Evolutionary conservation across 1,284 basidiomycete species (phyloP).

Genomic region (Cutaneotrichosporon spelunceum): DNA sequence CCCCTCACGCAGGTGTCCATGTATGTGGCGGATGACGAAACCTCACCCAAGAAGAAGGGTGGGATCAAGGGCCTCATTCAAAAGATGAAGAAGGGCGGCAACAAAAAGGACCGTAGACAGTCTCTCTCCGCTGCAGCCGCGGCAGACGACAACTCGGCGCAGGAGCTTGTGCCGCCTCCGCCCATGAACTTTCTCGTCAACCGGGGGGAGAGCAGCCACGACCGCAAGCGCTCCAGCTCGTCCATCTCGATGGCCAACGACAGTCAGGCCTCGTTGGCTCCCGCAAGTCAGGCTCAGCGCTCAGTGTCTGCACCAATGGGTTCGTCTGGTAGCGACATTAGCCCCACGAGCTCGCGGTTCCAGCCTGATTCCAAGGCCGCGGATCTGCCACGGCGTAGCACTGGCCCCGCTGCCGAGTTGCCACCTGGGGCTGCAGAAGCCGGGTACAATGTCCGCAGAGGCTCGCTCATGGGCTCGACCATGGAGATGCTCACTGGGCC

Average conservation of each 20-base stretch:
- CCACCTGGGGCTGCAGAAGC: conserved; percentile 20
- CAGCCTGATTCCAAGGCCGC: conserved; percentile 12
- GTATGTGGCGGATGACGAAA: conserved; percentile 27
- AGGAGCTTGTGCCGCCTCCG: conserved; percentile 69
- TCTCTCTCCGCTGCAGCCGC: conserved; percentile 57
- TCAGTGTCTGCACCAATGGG: conserved; percentile 46
- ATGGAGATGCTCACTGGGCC: conserved; percentile 35
- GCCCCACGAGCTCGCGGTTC: conserved; percentile 46
- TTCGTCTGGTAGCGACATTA: conserved; percentile 21
- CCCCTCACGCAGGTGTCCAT: conserved; percentile 37
- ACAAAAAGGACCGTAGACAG: conserved; percentile 57
- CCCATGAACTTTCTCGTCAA: conserved; percentile 77
- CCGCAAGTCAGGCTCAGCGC: conserved; percentile 16
- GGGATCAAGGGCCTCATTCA: conserved; percentile 79
- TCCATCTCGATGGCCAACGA: conserved; percentile 36
- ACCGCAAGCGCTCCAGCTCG: conserved; percentile 37
- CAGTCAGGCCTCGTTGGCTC: conserved; percentile 3
- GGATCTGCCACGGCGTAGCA: conserved; percentile 15
- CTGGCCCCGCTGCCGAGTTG: conserved; percentile 17
- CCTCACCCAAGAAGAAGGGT: conserved; percentile 63
- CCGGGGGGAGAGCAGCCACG: conserved; percentile 48
- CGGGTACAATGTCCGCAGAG: conserved; percentile 11
- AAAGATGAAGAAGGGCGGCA: conserved; percentile 56
- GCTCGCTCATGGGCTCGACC: conserved; percentile 29
- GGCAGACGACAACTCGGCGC: conserved; percentile 51